Evolutionary conservation across 495 filamentous ascomycete species (phyloP).

Genomic region (Clohesyomyces aquaticus): DNA sequence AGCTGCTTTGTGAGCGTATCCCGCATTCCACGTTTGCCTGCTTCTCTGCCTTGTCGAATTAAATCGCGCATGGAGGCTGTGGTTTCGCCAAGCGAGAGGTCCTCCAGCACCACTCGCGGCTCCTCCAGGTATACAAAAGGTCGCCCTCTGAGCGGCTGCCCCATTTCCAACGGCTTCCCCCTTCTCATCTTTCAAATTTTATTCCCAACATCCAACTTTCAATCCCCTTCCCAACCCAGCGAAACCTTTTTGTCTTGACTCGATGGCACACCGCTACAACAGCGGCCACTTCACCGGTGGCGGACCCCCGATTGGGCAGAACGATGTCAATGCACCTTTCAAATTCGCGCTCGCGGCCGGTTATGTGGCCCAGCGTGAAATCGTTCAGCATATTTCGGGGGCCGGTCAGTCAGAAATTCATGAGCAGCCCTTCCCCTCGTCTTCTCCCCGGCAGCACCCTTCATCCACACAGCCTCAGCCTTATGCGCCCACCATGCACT

Average conservation of each 20-base stretch:
- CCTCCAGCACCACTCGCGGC: neutral
- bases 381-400: neutral
- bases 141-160: neutral
- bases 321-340: neutral
- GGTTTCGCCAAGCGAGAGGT: constrained; percentile 3
- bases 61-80: constrained; percentile 6
- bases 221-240: neutral
- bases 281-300: neutral
- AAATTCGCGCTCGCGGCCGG: neutral
- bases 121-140: neutral
- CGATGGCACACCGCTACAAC: neutral
- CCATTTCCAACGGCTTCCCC: neutral
- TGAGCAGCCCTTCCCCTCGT: neutral
- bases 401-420: neutral
- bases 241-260: neutral
- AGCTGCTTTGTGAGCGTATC: neutral
- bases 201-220: neutral
- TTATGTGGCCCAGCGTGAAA: neutral
- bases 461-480: neutral
- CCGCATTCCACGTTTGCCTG: neutral
- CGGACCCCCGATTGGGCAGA: neutral
- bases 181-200: neutral
- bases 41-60: constrained; percentile 10
- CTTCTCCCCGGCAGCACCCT: neutral
- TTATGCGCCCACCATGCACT: neutral